A percentile compares a stretch with the other conserved stretches of the same genome.
Conservation (phyloP, 2,329 filamentous ascomycete genomes). For the Fusarium citri region DNA sequence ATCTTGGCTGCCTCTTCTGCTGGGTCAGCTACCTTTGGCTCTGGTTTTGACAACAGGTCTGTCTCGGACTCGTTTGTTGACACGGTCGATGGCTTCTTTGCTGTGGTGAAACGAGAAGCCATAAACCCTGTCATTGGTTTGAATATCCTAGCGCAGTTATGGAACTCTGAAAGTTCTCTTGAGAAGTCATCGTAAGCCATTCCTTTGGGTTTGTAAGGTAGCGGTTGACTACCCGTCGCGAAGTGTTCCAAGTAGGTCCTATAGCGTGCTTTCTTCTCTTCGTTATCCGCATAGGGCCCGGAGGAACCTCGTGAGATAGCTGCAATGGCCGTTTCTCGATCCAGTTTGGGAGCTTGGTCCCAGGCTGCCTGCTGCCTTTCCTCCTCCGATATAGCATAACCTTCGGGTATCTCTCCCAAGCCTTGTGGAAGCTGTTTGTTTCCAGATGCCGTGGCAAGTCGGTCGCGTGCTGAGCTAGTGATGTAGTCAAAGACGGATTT, state of each 20-base stretch:
- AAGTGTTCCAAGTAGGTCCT: slow-evolving; percentile 82
- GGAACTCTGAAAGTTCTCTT: slow-evolving; percentile 82
- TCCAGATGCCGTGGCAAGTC: slow-evolving; percentile 80
- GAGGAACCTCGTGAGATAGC: slow-evolving; percentile 73
- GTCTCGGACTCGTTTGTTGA: slow-evolving; percentile 34
- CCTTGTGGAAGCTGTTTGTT: slow-evolving; percentile 82
- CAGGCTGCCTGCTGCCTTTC: slow-evolving; percentile 70
- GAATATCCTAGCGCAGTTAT: slow-evolving; percentile 76
- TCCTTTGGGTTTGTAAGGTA: slow-evolving; percentile 62
- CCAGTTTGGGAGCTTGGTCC: slow-evolving; percentile 71
- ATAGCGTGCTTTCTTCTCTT: slow-evolving; percentile 83
- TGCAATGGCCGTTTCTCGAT: slow-evolving; percentile 74
- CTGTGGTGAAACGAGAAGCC: slow-evolving; percentile 90
- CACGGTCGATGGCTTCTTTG: slow-evolving; percentile 59
- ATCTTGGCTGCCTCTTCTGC: slow-evolving; percentile 87
- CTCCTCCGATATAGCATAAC: slow-evolving; percentile 71
- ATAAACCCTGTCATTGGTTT: slow-evolving; percentile 92
- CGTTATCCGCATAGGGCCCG: slow-evolving; percentile 85
- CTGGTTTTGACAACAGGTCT: slow-evolving; percentile 48
- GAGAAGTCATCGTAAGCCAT: slow-evolving; percentile 78
- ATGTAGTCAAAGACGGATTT: slow-evolving; percentile 98
- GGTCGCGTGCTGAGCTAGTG: slow-evolving; percentile 79
- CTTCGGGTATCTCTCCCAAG: slow-evolving; percentile 76
- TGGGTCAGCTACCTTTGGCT: slow-evolving; percentile 66
- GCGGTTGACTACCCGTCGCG: slow-evolving; percentile 59